phyloP scores from a whole-genome alignment of 2,329 filamentous ascomycete genomes.

The Beauveria brongniartii region DNA sequence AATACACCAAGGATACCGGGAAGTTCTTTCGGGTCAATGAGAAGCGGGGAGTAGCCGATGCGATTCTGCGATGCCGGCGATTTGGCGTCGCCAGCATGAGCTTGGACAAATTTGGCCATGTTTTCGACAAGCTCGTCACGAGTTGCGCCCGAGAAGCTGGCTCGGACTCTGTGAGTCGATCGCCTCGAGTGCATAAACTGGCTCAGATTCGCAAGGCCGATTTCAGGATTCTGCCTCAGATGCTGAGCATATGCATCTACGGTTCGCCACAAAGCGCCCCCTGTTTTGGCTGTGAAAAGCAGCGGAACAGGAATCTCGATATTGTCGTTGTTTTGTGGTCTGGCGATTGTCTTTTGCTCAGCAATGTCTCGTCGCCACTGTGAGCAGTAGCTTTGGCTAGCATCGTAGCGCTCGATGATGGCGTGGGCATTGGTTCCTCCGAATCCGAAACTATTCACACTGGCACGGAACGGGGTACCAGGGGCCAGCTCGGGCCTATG shows the following conservation, averaged over 20 bases:
- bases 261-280: background rate
- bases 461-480: conserved; percentile 14
- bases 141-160: background rate
- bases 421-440: conserved; percentile 35
- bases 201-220: background rate
- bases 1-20: conserved; percentile 17
- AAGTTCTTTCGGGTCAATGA: background rate
- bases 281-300: background rate
- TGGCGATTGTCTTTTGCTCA: too few relatives aligned
- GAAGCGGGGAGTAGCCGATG: background rate
- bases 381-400: background rate
- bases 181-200: background rate
- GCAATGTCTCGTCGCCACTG: too few relatives aligned
- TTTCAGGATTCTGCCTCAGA: background rate
- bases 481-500: background rate
- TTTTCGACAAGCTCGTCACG: background rate
- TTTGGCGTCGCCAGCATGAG: background rate
- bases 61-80: background rate
- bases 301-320: background rate
- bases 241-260: background rate
- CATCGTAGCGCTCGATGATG: conserved; percentile 11
- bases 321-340: background rate
- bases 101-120: background rate
- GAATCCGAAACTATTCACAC: conserved; percentile 37
- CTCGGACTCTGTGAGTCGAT: background rate